phyloP scores from a whole-genome alignment of 306 rosid species.

The Cicer arietinum region DNA sequence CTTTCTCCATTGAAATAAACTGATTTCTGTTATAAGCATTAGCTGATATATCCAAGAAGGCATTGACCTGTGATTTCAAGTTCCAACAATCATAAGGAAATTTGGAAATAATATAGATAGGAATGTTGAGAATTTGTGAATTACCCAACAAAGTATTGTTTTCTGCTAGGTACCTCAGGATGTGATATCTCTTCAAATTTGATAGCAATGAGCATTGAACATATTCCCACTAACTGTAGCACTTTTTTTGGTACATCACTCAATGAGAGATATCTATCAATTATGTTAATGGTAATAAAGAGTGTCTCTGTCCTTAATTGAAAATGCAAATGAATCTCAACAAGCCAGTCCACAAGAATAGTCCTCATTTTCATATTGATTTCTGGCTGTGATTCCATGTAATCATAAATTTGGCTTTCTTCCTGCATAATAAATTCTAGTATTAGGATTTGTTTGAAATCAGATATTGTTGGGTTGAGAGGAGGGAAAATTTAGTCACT shows the following conservation, averaged over 20 bases:
- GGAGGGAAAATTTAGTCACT: no score
- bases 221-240: conserved; percentile 61
- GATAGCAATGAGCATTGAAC: conserved; percentile 68
- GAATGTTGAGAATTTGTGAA: background rate
- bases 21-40: background rate
- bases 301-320: no score
- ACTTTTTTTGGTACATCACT: conserved; percentile 51
- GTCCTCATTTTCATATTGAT: conserved; percentile 62
- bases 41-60: background rate
- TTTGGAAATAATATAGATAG: background rate
- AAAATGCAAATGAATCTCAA: conserved; percentile 61
- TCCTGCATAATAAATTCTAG: conserved; percentile 40
- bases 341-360: conserved; percentile 63
- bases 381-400: conserved; percentile 58
- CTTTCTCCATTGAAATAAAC: background rate
- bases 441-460: background rate
- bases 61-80: background rate
- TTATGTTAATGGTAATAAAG: no score
- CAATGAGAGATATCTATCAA: conserved; percentile 65
- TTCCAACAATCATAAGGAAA: background rate
- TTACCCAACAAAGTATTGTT: background rate
- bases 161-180: conserved; percentile 51
- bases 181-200: conserved; percentile 65
- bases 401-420: conserved; percentile 43
- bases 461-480: no score